Conservation (phyloP, 192 early-diverging fungal species). For the Podochytrium sp. region DNA sequence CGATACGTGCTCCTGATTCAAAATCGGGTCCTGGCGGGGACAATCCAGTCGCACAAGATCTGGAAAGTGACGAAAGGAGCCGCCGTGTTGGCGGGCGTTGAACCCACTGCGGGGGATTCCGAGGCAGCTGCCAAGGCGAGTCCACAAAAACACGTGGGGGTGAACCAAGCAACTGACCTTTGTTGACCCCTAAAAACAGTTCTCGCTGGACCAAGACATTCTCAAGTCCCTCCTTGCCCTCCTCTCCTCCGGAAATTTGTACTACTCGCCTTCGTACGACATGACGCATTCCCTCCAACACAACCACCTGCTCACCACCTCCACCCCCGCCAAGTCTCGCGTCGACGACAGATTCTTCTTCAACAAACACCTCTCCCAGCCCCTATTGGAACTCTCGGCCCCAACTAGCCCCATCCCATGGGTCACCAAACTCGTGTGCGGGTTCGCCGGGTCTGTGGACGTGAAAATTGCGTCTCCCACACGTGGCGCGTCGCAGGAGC, state of each 20-base stretch:
- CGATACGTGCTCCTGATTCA: slow-evolving; percentile 55
- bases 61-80: slow-evolving; percentile 46
- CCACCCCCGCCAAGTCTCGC: slow-evolving; percentile 31
- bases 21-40: slow-evolving; percentile 46
- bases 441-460: slow-evolving; percentile 55
- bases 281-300: slow-evolving; percentile 62
- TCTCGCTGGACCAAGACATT: slow-evolving; percentile 45
- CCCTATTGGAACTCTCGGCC: slow-evolving; percentile 31
- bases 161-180: neutral
- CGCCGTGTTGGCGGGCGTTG: neutral
- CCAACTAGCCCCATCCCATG: slow-evolving; percentile 33
- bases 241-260: slow-evolving; percentile 52
- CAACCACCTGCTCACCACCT: slow-evolving; percentile 33
- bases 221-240: slow-evolving; percentile 44
- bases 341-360: slow-evolving; percentile 60
- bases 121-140: neutral
- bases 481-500: neutral
- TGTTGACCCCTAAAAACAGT: slow-evolving; percentile 23
- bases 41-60: slow-evolving; percentile 59
- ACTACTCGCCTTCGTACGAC: slow-evolving; percentile 58
- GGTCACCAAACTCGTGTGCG: slow-evolving; percentile 49
- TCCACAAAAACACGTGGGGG: neutral
- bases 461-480: slow-evolving; percentile 13
- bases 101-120: neutral
- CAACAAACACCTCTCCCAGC: slow-evolving; percentile 44